Percentiles rank a stretch among this genome's conserved stretches.
Evolutionary conservation across 2,329 filamentous ascomycete species (phyloP).

Genomic region (Botrytis elliptica): DNA sequence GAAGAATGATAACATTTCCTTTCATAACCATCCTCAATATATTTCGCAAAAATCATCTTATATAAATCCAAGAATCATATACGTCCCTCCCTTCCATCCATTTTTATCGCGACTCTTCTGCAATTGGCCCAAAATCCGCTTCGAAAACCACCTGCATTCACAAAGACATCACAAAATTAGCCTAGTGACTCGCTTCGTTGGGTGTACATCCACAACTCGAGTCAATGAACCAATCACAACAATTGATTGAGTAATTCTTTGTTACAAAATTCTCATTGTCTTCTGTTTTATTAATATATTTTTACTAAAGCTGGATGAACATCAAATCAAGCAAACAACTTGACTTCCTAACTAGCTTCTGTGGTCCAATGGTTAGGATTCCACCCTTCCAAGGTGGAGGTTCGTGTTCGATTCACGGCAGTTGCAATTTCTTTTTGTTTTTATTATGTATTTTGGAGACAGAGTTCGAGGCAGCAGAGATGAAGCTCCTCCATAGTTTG

Average conservation of each 20-base stretch:
- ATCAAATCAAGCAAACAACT: neutral
- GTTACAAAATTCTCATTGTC: neutral
- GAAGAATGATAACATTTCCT: neutral
- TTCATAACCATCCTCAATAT: neutral
- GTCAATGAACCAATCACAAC: neutral
- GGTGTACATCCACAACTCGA: neutral
- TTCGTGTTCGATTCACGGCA: neutral
- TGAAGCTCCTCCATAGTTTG: neutral
- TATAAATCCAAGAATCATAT: neutral
- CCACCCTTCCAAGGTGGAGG: conserved; percentile 5
- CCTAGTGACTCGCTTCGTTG: neutral
- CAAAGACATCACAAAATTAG: neutral
- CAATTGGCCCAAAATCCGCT: neutral
- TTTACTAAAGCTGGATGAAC: rapidly evolving
- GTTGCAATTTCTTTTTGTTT: neutral
- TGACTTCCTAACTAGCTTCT: neutral
- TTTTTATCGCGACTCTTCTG: neutral
- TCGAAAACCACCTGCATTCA: neutral
- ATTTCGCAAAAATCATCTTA: neutral
- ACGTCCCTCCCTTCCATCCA: neutral
- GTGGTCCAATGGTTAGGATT: conserved; percentile 6
- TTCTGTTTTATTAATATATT: too few relatives aligned
- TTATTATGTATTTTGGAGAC: neutral
- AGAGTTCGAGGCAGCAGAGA: neutral
- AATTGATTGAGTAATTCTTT: neutral